Base-by-base conservation (phyloP, 2,329 filamentous ascomycete genomes). In the Rutstroemia sp. region DNA sequence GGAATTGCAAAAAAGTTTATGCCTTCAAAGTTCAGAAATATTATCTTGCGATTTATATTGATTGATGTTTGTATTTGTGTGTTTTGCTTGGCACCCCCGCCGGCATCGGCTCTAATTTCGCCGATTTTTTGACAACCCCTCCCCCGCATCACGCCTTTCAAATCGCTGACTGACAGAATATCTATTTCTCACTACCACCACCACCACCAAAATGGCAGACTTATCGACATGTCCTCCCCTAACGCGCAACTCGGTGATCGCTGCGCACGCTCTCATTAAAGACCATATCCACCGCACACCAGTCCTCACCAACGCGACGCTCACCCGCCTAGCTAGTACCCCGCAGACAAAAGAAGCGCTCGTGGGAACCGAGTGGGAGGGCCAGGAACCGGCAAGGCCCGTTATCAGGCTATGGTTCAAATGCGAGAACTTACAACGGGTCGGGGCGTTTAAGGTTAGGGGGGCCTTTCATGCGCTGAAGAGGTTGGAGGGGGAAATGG, bases 371-470 rank as follows among this genome's bases (percentile, higher is more conserved):
- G 71, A 74, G 61, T 84, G 78, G 74, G 76, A 79, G 63, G 79
- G 78, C 5, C 73, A 77, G 40, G 67, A 69, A n/a, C 78, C 84
- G 0, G 82, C 87, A 1, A 74, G 70, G 4, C 90, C 90, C 0
- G 81, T 74, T 50, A 74, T 96, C 40, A 78, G 83, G 12, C 77
- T 97, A 52, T 94, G 89, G 76, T 95, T 97, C 81, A 97, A 97
- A 75, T 95, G 90, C 72, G 92, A 97, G 76, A 96, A 96, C 71
- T 76, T 89, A 57, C 94, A 97, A 75, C 83, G 84, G 55, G 84
- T 95, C 54, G 94, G 92, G 51, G 92, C 92, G 1, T 97, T 97
- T 77, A 97, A 97, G 74, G 87, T 84, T 16, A 78, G 92, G 6
- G 94, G 92, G 5, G 92, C 92, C 0, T 96, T 96, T 65, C 89